These are phyloP conservation scores for Fusarium ramigenum DNA, from an alignment of 2,329 filamentous ascomycete species.

Conservation along the genomic window DNA sequence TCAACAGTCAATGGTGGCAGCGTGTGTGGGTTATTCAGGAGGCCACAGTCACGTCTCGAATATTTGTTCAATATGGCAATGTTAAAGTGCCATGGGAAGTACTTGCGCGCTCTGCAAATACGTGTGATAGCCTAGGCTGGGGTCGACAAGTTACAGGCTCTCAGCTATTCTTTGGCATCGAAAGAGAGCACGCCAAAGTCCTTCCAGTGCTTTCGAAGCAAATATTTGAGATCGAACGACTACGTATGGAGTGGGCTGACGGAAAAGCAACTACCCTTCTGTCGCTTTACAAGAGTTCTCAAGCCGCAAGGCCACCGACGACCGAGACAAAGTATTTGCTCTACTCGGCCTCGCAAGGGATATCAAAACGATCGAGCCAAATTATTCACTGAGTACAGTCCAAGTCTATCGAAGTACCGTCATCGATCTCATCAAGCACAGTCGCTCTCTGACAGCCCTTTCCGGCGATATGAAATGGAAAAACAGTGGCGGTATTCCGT, in stretches of 20 bases:
- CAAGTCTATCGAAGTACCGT: background rate
- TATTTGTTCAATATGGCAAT: background rate
- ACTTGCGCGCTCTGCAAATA: background rate
- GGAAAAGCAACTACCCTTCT: rapidly evolving
- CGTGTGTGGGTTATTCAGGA: background rate
- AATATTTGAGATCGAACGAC: rapidly evolving
- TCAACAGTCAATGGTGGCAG: background rate
- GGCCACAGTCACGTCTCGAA: background rate
- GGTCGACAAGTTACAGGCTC: background rate
- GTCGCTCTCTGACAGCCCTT: background rate
- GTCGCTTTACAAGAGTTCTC: background rate
- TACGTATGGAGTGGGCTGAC: background rate
- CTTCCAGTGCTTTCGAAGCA: background rate
- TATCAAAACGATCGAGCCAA: rapidly evolving
- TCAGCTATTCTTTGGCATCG: background rate
- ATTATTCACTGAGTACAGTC: background rate
- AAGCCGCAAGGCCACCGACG: background rate
- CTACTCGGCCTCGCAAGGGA: background rate
- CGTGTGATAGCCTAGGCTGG: background rate
- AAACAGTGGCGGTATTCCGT: background rate
- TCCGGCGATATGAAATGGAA: background rate
- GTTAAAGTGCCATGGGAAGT: background rate
- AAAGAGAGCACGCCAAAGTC: background rate
- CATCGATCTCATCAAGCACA: background rate
- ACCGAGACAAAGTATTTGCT: background rate